Evolutionary conservation across 495 filamentous ascomycete genomes (phyloP), one percentile per base, ranked within the genome.

Genomic region (Haplographium delicatum): DNA sequence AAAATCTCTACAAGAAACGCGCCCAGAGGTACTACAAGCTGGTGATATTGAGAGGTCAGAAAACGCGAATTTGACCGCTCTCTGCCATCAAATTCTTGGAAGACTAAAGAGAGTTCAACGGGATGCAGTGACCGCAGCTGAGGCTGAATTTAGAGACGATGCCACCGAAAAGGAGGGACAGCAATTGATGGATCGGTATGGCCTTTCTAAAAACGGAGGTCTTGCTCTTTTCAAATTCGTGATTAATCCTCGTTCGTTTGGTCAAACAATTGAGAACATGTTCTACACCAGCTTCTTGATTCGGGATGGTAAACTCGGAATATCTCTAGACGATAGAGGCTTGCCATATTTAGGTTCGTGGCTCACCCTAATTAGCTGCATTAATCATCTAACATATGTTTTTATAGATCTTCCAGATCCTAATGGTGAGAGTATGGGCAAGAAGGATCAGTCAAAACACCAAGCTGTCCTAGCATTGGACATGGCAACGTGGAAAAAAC

Each of bases 261-360:
- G 91, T 0, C 94, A 99, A 68, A 96, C 88, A 2, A 80, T 97
- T 3, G 93, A 99, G 65, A 99, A 99, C 64, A 68, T 99, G 58
- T 99, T 99, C 68, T 96, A 96, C 61, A 75, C 95, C 50, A 91
- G 86, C 63, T 99, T 99, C 66, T 68, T 99, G 47, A 89, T 96
- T 48, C 81, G 84, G 45, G 94, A 99, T 64, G 91, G 91, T 5
- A 77, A 70, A 47, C 76, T 86, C 9, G 84, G 78, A 26, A 70
- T 95, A 18, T 65, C 69, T 0, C 72, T 74, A 34, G 86, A 91
- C 64, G 70, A 78, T 8, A 62, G 84, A 16, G 72, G 72, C 1
- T 63, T 93, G 18, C 89, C 89, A 27, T 78, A 84, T 16, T 63
- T 96, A 28, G 70, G 90, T 95, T 75, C 67, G 51, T 45, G 13